Conservation (phyloP, 1,139 yeast species). For the Hansenula anomala region DNA sequence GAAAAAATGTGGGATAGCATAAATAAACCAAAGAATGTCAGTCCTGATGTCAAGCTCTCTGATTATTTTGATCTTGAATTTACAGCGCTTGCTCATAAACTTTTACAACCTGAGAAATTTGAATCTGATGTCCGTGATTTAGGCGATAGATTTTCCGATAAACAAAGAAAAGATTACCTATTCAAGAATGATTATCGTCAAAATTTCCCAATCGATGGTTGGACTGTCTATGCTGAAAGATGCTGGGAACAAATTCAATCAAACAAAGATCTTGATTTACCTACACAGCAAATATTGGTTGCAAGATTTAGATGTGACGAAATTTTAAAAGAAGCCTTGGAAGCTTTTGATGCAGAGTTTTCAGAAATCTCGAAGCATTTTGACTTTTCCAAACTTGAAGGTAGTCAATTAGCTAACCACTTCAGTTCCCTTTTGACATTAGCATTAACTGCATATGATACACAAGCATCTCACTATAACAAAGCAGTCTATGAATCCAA, state of each 20-base stretch:
- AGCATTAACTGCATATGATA: slow-evolving; percentile 53
- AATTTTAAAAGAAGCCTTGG: slow-evolving; percentile 39
- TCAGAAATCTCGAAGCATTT: slow-evolving; percentile 13
- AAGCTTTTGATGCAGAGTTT: slow-evolving; percentile 19
- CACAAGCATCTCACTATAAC: slow-evolving; percentile 69
- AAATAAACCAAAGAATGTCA: slow-evolving; percentile 64
- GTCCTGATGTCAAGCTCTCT: slow-evolving; percentile 40
- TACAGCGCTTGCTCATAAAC: slow-evolving; percentile 79
- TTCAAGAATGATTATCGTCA: slow-evolving; percentile 78
- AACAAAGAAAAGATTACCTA: slow-evolving; percentile 32
- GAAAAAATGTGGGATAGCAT: slow-evolving; percentile 73
- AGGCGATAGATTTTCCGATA: slow-evolving; percentile 45
- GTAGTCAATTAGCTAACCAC: slow-evolving; percentile 35
- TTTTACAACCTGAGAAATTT: slow-evolving; percentile 74
- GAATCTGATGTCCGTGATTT: slow-evolving; percentile 54
- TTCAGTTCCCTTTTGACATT: slow-evolving; percentile 38
- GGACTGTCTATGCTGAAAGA: slow-evolving; percentile 87
- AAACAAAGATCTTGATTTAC: slow-evolving; percentile 90
- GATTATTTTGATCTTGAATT: slow-evolving; percentile 87
- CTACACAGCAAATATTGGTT: slow-evolving; percentile 92
- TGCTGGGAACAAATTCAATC: slow-evolving; percentile 94
- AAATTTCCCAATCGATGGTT: slow-evolving; percentile 88
- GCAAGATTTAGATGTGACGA: slow-evolving; percentile 96
- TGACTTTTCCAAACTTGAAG: slow-evolving; percentile 23
- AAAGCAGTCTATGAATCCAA: slow-evolving; percentile 61